Evolutionary conservation across 345 rosid species (phyloP).

Genomic region (Arabidopsis thaliana): DNA sequence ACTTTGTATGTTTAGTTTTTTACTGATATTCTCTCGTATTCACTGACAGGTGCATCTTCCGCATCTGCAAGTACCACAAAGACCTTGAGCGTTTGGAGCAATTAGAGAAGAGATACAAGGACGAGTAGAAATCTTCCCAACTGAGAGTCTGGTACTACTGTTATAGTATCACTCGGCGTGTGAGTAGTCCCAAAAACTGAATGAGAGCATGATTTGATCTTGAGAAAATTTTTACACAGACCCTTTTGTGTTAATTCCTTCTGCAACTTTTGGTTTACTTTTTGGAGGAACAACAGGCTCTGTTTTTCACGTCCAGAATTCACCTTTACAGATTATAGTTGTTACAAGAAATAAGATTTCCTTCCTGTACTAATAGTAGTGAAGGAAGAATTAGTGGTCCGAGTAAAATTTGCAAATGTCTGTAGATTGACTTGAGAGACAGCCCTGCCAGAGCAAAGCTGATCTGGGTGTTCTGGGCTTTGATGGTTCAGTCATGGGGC

Average conservation of each 20-base stretch:
- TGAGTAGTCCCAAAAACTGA: constrained; percentile 28
- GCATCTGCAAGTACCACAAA: constrained; percentile 78
- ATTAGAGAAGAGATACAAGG: constrained; percentile 77
- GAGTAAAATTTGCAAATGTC: not conserved
- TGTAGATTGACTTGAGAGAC: not conserved
- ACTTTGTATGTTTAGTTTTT: not conserved
- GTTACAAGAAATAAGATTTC: not conserved
- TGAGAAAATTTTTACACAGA: constrained; percentile 19
- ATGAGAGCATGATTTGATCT: constrained; percentile 29
- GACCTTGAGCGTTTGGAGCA: constrained; percentile 78
- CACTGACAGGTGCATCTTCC: constrained; percentile 71
- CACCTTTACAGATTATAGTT: constrained; percentile 20
- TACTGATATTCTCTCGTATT: constrained; percentile 23
- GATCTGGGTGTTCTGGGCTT: not conserved
- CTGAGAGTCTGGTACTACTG: constrained; percentile 14
- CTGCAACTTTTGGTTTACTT: constrained; percentile 29
- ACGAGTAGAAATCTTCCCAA: constrained; percentile 48
- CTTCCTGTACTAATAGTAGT: too few relatives aligned
- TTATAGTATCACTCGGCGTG: constrained; percentile 31
- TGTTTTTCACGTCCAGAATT: constrained; percentile 11
- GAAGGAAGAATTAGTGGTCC: too few relatives aligned
- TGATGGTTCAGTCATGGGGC: not conserved
- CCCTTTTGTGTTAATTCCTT: constrained; percentile 17
- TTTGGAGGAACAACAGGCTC: constrained; percentile 4
- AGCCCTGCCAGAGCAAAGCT: not conserved